A percentile compares a stretch with the other conserved stretches of the same genome.
These are phyloP conservation scores for Scheffersomyces insectosa DNA, from an alignment of 1,139 yeast species.

Conservation along the genomic window DNA sequence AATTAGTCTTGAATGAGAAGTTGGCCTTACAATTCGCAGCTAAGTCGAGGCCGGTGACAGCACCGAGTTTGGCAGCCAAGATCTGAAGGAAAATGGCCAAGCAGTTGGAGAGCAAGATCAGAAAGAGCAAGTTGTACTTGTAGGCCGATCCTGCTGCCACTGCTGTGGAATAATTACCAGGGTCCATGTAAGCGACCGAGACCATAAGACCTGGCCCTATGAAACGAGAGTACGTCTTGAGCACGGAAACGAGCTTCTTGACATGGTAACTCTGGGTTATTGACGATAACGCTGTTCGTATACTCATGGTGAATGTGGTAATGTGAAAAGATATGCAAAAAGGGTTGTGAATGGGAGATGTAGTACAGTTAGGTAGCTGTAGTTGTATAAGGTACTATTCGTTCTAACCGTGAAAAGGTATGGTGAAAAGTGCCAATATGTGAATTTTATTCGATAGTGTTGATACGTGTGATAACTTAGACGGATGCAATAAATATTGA, in stretches of 20 bases:
- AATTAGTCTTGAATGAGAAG: slow-evolving; percentile 60
- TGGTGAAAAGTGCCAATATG: too few species aligned
- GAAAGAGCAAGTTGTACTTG: slow-evolving; percentile 78
- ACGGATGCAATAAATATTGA: too few species aligned
- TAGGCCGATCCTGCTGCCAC: slow-evolving; percentile 92
- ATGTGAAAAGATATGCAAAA: too few species aligned
- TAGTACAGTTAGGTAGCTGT: too few species aligned
- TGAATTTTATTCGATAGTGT: too few species aligned
- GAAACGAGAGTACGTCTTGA: slow-evolving; percentile 61
- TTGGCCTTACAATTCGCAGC: slow-evolving; percentile 83
- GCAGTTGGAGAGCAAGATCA: slow-evolving; percentile 77
- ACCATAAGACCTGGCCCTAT: slow-evolving; percentile 95
- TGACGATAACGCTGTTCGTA: not conserved
- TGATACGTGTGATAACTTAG: too few species aligned
- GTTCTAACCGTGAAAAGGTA: too few species aligned
- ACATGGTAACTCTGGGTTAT: too few species aligned
- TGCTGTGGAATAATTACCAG: slow-evolving; percentile 95
- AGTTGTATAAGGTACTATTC: too few species aligned
- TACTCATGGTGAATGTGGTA: not conserved
- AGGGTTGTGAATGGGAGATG: too few species aligned
- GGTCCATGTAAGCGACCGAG: slow-evolving; percentile 95
- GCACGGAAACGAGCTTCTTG: slow-evolving; percentile 7
- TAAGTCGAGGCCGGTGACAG: slow-evolving; percentile 77
- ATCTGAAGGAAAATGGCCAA: slow-evolving; percentile 87
- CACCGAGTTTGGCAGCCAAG: slow-evolving; percentile 81